These are phyloP conservation scores for Salicornia ramosissima DNA, from an alignment of 148 eudicot species.

Conservation along the genomic window DNA sequence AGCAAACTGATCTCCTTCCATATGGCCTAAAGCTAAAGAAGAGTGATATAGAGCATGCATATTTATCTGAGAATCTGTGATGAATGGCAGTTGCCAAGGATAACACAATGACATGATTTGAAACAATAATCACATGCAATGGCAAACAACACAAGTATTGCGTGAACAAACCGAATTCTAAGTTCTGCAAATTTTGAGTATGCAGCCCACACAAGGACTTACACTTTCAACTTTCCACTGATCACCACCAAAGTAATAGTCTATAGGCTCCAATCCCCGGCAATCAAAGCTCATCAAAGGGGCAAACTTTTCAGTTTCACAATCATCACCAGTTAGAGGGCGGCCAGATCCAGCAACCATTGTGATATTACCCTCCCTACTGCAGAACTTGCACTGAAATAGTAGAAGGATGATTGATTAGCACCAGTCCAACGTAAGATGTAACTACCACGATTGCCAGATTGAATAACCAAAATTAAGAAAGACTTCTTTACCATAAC, in stretches of 20 bases:
- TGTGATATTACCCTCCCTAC: constrained; percentile 62
- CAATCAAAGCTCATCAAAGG: constrained; percentile 85
- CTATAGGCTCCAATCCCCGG: constrained; percentile 80
- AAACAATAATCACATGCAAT: too few relatives aligned
- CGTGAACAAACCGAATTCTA: too few relatives aligned
- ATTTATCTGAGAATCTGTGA: not conserved
- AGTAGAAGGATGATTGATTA: not conserved
- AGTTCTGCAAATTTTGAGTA: too few relatives aligned
- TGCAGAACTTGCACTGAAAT: constrained; percentile 83
- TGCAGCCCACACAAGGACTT: constrained; percentile 25
- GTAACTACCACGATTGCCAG: not conserved
- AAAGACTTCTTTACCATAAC: not conserved
- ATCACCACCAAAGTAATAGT: constrained; percentile 46
- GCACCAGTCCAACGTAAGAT: not conserved
- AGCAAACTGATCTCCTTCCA: not conserved
- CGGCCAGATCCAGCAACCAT: constrained; percentile 55
- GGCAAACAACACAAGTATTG: too few relatives aligned
- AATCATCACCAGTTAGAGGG: constrained; percentile 49
- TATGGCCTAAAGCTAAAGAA: not conserved
- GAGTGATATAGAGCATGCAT: not conserved
- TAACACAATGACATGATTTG: too few relatives aligned
- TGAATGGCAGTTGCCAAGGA: too few relatives aligned
- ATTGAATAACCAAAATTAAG: too few relatives aligned
- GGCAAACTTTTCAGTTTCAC: constrained; percentile 44
- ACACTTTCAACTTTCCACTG: constrained; percentile 89